Percentiles rank a stretch among this genome's conserved stretches.
Conservation (phyloP, 2,329 filamentous ascomycete species). For the Cordyceps tenuipes region DNA sequence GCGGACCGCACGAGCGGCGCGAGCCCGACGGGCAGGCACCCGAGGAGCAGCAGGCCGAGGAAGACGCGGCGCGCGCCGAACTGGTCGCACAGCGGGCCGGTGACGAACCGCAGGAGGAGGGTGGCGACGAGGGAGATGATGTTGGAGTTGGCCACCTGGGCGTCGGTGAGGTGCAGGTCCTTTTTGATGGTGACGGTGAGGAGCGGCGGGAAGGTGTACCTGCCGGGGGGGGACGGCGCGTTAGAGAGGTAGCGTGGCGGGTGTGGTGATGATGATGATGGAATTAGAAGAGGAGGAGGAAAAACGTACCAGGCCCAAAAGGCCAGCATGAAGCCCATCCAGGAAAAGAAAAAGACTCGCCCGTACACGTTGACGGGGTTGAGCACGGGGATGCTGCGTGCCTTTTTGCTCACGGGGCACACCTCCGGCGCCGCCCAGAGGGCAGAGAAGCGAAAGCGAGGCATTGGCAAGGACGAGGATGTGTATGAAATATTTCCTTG, state of each 20-base stretch:
- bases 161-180: slow-evolving; percentile 63
- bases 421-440: slow-evolving; percentile 50
- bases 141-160: slow-evolving; percentile 80
- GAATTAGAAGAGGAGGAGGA: too few relatives aligned
- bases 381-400: slow-evolving; percentile 67
- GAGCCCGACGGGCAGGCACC: slow-evolving; percentile 72
- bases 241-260: too few relatives aligned
- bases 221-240: slow-evolving; percentile 12
- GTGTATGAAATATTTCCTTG: not conserved
- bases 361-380: slow-evolving; percentile 76
- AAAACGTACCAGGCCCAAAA: slow-evolving; percentile 67
- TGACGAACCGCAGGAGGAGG: slow-evolving; percentile 66
- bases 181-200: slow-evolving; percentile 69
- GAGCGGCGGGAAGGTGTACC: slow-evolving; percentile 79
- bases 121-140: slow-evolving; percentile 67
- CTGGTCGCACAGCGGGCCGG: slow-evolving; percentile 77
- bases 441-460: slow-evolving; percentile 20
- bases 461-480: slow-evolving; percentile 17
- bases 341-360: slow-evolving; percentile 83
- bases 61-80: slow-evolving; percentile 78
- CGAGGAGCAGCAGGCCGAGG: slow-evolving; percentile 65
- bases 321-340: slow-evolving; percentile 76
- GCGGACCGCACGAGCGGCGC: slow-evolving; percentile 64
- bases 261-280: too few relatives aligned
- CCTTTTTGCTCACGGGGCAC: slow-evolving; percentile 80